Base-by-base conservation (phyloP, 2,329 filamentous ascomycete species). In the Diaporthe vexans region DNA sequence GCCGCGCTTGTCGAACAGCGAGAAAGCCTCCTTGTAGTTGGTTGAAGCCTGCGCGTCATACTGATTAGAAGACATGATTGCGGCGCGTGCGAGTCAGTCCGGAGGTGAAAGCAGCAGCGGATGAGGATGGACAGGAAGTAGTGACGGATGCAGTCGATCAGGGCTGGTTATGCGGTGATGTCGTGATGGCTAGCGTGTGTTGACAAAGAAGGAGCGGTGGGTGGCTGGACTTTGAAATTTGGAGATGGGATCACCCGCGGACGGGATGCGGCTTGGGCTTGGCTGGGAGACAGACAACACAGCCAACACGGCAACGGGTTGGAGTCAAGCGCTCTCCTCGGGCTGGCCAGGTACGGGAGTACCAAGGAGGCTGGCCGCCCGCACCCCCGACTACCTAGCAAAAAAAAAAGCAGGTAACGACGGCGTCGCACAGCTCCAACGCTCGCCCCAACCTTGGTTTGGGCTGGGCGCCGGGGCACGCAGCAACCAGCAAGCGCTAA, bases 1-100 rank as follows among this genome's bases (percentile, higher is more conserved):
- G 83, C 97, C 97, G 85, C 97, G 96, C 92, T 98, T 98, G 90
- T 99, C 97, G 89, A 98, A 99, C 84, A 99, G 94, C 81, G 95
- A 95, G 87, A 99, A 99, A 80, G 97, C 97, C 93, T 99, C 97
- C 90, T 98, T 98, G 94, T 98, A 99, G 93, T 99, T 98, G 88
- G 96, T 98, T 76, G 90, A 92, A 84, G 91, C 91, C 91, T 93
- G 90, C 61, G 85, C 81, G 76, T 89, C 87, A 79, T 83, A 86
- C 76, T 86, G 81, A 82, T 89, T 89, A 89, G 88, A 86, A 80
- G 85, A 79, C 86, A 88, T 89, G 76, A 19, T 61, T 51, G 73
- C n/a, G 68, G 69, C 29, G 40, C 24, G 59, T 71, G 40, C 43
- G 56, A 29, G 52, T 37, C 33, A 4, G 29, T 17, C 21, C 9